phyloP scores from a whole-genome alignment of 495 filamentous ascomycete species.

The Peziza echinospora region DNA sequence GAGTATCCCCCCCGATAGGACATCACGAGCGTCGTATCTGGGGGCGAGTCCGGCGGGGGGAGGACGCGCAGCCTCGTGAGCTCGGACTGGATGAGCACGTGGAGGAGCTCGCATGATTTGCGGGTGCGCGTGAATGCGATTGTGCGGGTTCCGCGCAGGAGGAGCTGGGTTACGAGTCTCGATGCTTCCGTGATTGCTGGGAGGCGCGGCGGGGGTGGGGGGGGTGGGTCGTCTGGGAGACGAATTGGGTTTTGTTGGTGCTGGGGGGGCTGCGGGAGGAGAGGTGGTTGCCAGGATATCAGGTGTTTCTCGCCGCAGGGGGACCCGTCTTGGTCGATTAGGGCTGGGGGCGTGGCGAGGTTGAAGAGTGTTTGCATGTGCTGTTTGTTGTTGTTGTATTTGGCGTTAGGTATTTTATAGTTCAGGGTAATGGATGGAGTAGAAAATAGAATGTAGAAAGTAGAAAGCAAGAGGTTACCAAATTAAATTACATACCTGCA shows the following conservation, averaged over 20 bases:
- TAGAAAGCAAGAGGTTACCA: too few species aligned
- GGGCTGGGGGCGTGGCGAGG: slow-evolving; percentile 44
- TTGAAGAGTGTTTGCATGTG: slow-evolving; percentile 92
- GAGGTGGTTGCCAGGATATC: slow-evolving; percentile 94
- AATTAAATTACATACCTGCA: slow-evolving; percentile 25
- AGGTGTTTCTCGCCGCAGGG: slow-evolving; percentile 90
- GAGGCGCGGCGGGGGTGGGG: too few species aligned
- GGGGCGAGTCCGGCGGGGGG: slow-evolving; percentile 46
- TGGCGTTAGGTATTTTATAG: background rate
- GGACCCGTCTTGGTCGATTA: slow-evolving; percentile 82
- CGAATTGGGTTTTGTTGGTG: slow-evolving; percentile 56
- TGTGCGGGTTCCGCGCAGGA: slow-evolving; percentile 71
- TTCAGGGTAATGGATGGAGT: background rate
- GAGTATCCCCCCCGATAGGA: slow-evolving; percentile 93
- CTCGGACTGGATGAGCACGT: slow-evolving; percentile 60
- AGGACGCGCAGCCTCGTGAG: slow-evolving; percentile 31
- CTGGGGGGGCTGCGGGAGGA: slow-evolving; percentile 58
- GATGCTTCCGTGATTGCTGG: slow-evolving; percentile 68
- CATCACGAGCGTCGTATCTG: slow-evolving; percentile 47
- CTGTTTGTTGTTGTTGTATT: slow-evolving; percentile 20
- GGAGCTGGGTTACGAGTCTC: slow-evolving; percentile 70
- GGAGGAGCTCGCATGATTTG: slow-evolving; percentile 67
- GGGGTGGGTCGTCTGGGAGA: too few species aligned
- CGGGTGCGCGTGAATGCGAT: slow-evolving; percentile 83
- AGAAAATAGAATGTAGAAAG: too few species aligned